phyloP scores from a whole-genome alignment of 2,329 filamentous ascomycete species.

The Thermothelomyces thermophilus region DNA sequence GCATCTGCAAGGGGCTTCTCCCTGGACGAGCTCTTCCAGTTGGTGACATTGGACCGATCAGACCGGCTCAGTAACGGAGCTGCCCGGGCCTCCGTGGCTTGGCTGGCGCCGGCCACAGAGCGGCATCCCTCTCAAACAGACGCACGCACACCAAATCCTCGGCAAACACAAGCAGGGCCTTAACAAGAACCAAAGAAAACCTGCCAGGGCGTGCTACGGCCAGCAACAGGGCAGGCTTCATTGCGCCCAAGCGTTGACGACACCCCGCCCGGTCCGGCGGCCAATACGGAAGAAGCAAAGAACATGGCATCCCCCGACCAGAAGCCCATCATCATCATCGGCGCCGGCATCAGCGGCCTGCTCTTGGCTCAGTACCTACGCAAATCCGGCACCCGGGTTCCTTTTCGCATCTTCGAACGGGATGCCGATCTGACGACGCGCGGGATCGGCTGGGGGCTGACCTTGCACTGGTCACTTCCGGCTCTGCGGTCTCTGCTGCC shows the following conservation, averaged over 20 bases:
- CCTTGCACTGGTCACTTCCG: conserved; percentile 55
- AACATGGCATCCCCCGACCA: conserved; percentile 4
- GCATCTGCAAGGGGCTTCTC: neutral
- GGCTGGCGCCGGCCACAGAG: neutral
- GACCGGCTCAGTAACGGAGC: neutral
- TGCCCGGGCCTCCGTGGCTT: neutral
- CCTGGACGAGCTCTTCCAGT: too few species aligned
- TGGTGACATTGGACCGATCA: neutral
- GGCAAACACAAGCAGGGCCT: neutral
- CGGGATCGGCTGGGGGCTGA: conserved; percentile 55
- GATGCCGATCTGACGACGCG: conserved; percentile 41
- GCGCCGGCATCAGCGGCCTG: conserved; percentile 23
- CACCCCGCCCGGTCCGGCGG: neutral
- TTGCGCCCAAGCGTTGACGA: neutral
- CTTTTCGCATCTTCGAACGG: conserved; percentile 48
- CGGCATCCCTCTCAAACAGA: neutral
- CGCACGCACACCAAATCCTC: neutral
- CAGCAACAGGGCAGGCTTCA: neutral
- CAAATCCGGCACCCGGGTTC: conserved; percentile 25
- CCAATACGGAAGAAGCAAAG: neutral
- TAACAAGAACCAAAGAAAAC: neutral
- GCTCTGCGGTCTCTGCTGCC: conserved; percentile 47
- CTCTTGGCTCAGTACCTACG: conserved; percentile 24
- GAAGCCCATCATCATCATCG: conserved; percentile 23
- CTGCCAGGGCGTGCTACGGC: neutral